Base-by-base conservation (phyloP, 768 basidiomycete genomes). In the Gymnopilus junonius region DNA sequence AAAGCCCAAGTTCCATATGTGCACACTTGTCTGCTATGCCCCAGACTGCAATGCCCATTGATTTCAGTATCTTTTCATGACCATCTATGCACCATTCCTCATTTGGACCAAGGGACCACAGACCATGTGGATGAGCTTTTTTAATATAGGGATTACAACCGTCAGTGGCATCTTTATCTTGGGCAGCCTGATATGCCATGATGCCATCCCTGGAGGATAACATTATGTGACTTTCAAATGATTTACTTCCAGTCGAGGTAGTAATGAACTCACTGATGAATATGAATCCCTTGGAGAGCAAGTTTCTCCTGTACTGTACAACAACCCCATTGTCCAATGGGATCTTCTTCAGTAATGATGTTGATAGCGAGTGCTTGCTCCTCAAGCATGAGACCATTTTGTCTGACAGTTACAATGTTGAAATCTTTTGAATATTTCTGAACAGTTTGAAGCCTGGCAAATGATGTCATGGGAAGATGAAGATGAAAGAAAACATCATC, bases 21-120 rank as follows among this genome's bases (percentile, higher is more conserved):
- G 63, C 59, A 48, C 27, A 71, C 59, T 73, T 74, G 51, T 75
- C 72, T 32, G 63, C 54, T 15, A 67, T 55, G 0, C 74, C 73
- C 63, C 64, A 74, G 23, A 75, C 51, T 6, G 65, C 65, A 55
- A 74, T 70, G 6, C 71, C 72, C 71, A 76, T 76, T 0, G 35
- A 27, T 1, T 35, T 35, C 1, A 69, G 37, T 11, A 75, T 58
- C 56, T 76, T 76, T 59, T 74, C 70, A 58, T 73, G 73, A 10
- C 74, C 73, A 61, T 74, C 70, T 23, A 71, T 20, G 42, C 73
- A 62, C 73, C 72, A 73, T 54, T 74, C 72, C 43, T 76, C 71
- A 48, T 76, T 73, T 12, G 74, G 73, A 4, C 74, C 71, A 12
- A 64, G 42, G 2, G 69, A 73, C 61, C 62, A 70, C 1, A 75